Base-by-base conservation (phyloP, 192 early-diverging fungal genomes). In the Coemansia sp. region DNA sequence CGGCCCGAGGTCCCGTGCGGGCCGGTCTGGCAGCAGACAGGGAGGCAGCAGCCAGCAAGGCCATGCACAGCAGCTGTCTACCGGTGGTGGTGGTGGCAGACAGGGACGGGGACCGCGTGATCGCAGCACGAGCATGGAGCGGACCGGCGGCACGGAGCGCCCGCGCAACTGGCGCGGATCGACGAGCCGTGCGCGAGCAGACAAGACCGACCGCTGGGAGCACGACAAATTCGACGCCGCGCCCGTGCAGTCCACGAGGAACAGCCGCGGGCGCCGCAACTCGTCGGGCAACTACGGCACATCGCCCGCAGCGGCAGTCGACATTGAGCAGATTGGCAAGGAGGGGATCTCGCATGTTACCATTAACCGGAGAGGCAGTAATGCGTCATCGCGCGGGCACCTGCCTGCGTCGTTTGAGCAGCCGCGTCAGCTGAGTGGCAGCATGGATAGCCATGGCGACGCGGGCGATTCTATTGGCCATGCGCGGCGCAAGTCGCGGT, bases 321-420 rank as follows among this genome's bases (percentile, higher is more conserved):
- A 64, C 18, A 54, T 77, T 23, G 60, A 67, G 58, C 65, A 65
- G 29, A 71, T 71, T 29, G 75, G 75, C 22, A 78, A 71, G 62
- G 69, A 78, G 46, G 75, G 69, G 0, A 62, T 78, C n/a, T 70
- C 75, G 31, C 64, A 71, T 18, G 75, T 78, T 19, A 78, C 69
- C 7, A 78, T 78, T 43, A 66, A 67, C 22, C 60, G 75, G 23
- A 56, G 69, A 38, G 75, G 54, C 24, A 78, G 75, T 50, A 77
- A 65, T 38, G 74, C 64, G 18, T 73, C 73, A 27, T 49, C 67
- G 25, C 64, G 63, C 14, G 19, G 56, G 45, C 28, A 51, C 31
- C 28, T 24, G 19, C 18, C 23, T 32, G 61, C 56, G 1, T 76
- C 73, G 8, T 69, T 61, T 22, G 73, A 75, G 21, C 30, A 59